Conservation (phyloP, 148 eudicot genomes). For the Bassia scoparia region DNA sequence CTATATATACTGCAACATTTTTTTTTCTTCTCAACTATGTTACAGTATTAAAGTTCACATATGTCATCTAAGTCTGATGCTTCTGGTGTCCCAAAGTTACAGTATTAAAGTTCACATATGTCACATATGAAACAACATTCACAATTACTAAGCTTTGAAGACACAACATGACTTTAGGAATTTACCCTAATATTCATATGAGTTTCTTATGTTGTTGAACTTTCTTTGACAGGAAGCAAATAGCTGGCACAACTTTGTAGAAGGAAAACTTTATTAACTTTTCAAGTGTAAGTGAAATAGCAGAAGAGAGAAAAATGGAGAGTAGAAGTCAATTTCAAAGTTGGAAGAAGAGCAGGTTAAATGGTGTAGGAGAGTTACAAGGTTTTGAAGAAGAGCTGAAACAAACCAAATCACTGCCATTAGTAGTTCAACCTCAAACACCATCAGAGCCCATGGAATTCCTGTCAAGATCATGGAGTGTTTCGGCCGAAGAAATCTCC, state of each 20-base stretch:
- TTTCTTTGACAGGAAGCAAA: constrained; percentile 30
- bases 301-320: constrained; percentile 34
- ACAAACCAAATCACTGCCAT: constrained; percentile 22
- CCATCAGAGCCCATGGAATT: constrained; percentile 74
- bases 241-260: constrained; percentile 32
- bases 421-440: constrained; percentile 56
- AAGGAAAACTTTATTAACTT: no score
- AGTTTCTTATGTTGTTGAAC: background rate
- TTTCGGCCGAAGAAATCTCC: constrained; percentile 62
- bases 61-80: background rate
- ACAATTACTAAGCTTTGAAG: background rate
- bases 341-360: constrained; percentile 35
- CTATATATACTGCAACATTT: background rate
- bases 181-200: background rate
- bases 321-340: constrained; percentile 27
- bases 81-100: background rate
- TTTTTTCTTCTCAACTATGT: background rate
- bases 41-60: background rate
- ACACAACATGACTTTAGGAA: background rate
- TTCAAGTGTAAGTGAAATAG: no score
- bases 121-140: no score
- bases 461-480: constrained; percentile 74
- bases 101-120: no score
- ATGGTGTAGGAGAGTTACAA: constrained; percentile 27
- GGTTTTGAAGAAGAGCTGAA: constrained; percentile 18